phyloP scores from a whole-genome alignment of 345 rosid species.

The Rhodamnia rubescens region DNA sequence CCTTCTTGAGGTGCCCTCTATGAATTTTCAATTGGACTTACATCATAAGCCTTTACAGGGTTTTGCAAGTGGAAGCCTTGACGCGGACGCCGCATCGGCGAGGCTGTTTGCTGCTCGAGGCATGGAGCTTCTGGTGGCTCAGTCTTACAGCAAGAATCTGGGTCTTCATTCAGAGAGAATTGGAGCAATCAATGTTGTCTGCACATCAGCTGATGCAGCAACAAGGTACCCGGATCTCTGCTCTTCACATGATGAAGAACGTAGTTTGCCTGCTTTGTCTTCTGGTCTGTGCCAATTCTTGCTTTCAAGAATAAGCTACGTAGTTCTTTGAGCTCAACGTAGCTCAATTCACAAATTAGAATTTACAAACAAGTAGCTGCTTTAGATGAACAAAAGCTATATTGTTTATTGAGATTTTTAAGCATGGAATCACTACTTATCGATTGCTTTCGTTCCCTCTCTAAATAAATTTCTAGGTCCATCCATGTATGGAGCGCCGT shows the following conservation, averaged over 20 bases:
- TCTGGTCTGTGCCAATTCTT: not conserved
- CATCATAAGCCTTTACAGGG: conserved; percentile 29
- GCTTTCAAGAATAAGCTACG: not conserved
- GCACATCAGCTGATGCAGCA: conserved; percentile 81
- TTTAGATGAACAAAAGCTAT: too few relatives aligned
- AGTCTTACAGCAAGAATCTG: conserved; percentile 89
- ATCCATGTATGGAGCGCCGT: not conserved
- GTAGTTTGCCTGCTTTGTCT: not conserved
- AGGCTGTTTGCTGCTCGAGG: conserved; percentile 78
- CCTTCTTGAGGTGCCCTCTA: not conserved
- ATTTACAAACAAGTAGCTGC: too few relatives aligned
- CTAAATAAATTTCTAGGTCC: not conserved
- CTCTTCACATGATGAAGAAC: not conserved
- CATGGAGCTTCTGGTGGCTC: conserved; percentile 86
- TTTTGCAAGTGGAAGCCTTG: conserved; percentile 98
- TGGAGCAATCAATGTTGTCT: conserved; percentile 83
- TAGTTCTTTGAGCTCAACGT: not conserved
- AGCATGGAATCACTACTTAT: too few relatives aligned
- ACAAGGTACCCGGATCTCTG: conserved; percentile 38
- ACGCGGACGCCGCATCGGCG: conserved; percentile 77
- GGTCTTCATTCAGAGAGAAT: conserved; percentile 90
- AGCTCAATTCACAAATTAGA: too few relatives aligned
- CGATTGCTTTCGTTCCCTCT: too few relatives aligned
- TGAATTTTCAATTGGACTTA: not conserved
- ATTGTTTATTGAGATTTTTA: too few relatives aligned